Evolutionary conservation across 257 asterid species (phyloP), one percentile per base, ranked within the genome.

Genomic region (Ehretia macrophylla): DNA sequence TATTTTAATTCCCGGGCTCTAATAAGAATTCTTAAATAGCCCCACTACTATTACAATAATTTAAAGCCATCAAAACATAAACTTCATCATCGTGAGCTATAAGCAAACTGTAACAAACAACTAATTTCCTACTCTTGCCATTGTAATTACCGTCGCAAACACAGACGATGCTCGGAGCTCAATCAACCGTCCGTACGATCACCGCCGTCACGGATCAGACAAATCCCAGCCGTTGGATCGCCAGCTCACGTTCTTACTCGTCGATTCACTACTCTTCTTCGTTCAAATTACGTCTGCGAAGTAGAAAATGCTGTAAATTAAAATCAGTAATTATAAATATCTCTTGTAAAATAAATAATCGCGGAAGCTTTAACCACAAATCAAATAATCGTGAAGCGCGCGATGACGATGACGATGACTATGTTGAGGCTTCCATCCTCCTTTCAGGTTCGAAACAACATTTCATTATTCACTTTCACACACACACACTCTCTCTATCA

Each of bases 361-460:
- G 39, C 38, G 77, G 77, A 49, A 64, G 83, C 55, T 77, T 51
- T 17, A 45, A 50, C 47, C 23, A 42, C 21, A 42, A 58, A 51
- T 60, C 72, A n/a, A 64, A 63, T 63, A 51, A 55, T 23, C 38
- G 48, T 18, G 73, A 32, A 16, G 69, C 51, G 2, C 66, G 35
- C n/a, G 60, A 64, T 61, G 60, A 32, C 54, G 66, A 74, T 47
- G 71, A 58, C 45, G 77, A 66, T 64, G 6, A 27, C 35, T 73
- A 65, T 51, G 57, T 73, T 21, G 83, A 73, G 57, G 83, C 83
- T 16, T 16, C 47, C 35, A 20, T 77, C n/a, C 72, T 77, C 45
- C 22, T 77, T 44, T 38, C 79, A 73, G 83, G 83, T 77, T 10
- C 35, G 35, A 27, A 1, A 6, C 35, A 27, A 27, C 35, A 27